A percentile compares a stretch with the other conserved stretches of the same genome.
Evolutionary conservation across 805 yeast genomes (phyloP).

Genomic region (Pichia phayaonensis): DNA sequence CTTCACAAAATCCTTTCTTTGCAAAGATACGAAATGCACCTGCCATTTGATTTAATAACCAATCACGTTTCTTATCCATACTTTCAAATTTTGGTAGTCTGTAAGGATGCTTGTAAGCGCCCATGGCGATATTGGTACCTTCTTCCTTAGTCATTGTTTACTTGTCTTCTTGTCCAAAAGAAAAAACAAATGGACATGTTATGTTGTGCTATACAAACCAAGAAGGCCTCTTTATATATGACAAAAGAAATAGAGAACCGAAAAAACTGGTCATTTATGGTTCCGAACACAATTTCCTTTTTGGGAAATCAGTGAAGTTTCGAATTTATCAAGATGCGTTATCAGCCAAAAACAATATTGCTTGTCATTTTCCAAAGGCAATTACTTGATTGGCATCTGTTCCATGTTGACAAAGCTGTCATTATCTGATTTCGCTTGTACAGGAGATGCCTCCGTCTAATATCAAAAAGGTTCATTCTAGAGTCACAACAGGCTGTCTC

Average conservation of each 20-base stretch:
- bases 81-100: not conserved
- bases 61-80: slow-evolving; percentile 23
- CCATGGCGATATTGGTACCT: slow-evolving; percentile 50
- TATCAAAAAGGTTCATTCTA: not conserved
- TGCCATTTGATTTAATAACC: slow-evolving; percentile 67
- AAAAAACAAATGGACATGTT: not conserved
- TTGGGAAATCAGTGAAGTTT: not conserved
- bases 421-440: too few relatives aligned
- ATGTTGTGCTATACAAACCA: not conserved
- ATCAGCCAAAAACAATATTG: too few relatives aligned
- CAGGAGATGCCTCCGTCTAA: not conserved
- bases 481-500: not conserved
- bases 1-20: slow-evolving; percentile 68
- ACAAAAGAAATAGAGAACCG: too few relatives aligned
- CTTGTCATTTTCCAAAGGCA: too few relatives aligned
- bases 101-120: slow-evolving; percentile 28
- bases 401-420: too few relatives aligned
- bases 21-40: slow-evolving; percentile 78
- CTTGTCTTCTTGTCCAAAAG: too few relatives aligned
- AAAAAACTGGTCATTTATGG: not conserved
- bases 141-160: slow-evolving; percentile 30
- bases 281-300: not conserved
- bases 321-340: not conserved
- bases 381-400: too few relatives aligned
- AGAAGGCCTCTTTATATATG: not conserved